A percentile compares a stretch with the other conserved stretches of the same genome.
Conservation (phyloP, 2,329 filamentous ascomycete genomes). For the Ascochyta pisi region DNA sequence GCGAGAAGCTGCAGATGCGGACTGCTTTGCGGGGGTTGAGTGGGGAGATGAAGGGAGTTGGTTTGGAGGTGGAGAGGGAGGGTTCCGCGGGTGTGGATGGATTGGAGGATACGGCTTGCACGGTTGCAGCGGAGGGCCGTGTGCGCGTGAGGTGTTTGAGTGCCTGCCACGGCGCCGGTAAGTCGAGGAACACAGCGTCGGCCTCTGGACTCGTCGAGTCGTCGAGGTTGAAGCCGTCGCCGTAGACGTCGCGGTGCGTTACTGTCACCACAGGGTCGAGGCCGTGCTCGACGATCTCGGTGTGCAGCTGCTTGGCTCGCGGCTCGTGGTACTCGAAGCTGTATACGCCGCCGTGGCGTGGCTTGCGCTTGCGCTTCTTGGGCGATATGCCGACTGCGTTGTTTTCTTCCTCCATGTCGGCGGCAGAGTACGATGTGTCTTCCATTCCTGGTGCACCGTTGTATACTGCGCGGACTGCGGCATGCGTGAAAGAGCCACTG, state of each 20-base stretch:
- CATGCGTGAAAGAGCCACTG: conserved; percentile 85
- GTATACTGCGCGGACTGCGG: conserved; percentile 76
- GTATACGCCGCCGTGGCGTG: conserved; percentile 70
- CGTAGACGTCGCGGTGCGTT: conserved; percentile 81
- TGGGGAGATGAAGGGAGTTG: conserved; percentile 52
- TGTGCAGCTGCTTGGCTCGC: conserved; percentile 71
- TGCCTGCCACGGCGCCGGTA: conserved; percentile 82
- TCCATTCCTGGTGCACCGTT: conserved; percentile 66
- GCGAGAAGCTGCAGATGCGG: conserved; percentile 92
- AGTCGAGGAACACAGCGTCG: conserved; percentile 77
- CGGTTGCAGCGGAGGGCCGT: conserved; percentile 31
- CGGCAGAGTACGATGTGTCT: conserved; percentile 11
- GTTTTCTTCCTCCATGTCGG: conserved; percentile 40
- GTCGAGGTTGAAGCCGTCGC: conserved; percentile 71
- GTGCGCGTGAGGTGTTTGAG: conserved; percentile 74
- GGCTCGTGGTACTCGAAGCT: conserved; percentile 84
- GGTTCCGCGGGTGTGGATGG: conserved; percentile 46
- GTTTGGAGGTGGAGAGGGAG: conserved; percentile 6
- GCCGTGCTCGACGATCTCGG: conserved; percentile 73
- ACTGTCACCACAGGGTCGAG: conserved; percentile 72
- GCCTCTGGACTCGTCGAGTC: conserved; percentile 52
- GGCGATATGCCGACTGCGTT: conserved; percentile 30
- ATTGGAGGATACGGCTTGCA: conserved; percentile 35
- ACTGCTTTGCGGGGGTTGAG: conserved; percentile 75
- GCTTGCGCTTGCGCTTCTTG: conserved; percentile 46